Conservation (phyloP, 1,139 yeast species). For the Debaryomycetaceae sp. region DNA sequence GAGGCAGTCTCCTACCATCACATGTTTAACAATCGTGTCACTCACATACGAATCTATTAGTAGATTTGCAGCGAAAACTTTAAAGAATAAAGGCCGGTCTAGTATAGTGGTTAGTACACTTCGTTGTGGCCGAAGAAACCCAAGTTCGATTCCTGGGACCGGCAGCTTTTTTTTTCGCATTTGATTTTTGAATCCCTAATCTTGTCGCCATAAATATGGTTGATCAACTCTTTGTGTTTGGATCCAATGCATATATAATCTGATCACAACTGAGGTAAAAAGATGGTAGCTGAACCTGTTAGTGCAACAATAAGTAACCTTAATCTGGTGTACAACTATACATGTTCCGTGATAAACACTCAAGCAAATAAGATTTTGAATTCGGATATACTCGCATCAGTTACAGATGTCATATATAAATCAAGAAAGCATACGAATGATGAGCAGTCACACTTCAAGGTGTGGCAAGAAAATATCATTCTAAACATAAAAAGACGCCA, state of each 20-base stretch:
- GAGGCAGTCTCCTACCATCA: no score
- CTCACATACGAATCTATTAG: no score
- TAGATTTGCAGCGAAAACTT: not conserved
- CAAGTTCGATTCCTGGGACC: conserved; percentile 47
- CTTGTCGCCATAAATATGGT: no score
- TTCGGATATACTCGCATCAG: conserved; percentile 9
- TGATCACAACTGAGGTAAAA: not conserved
- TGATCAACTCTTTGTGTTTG: not conserved
- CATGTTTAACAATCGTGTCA: no score
- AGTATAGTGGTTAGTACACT: conserved; percentile 45
- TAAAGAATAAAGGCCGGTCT: conserved; percentile 25
- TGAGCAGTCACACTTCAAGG: not conserved
- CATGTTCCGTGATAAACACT: conserved; percentile 21
- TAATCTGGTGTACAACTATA: conserved; percentile 20
- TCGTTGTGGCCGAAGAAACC: conserved; percentile 47
- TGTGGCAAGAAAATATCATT: not conserved
- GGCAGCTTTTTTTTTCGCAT: conserved; percentile 23
- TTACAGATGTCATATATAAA: not conserved
- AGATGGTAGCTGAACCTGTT: conserved; percentile 48
- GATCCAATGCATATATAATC: not conserved
- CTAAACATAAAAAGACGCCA: not conserved
- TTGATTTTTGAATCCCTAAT: not conserved
- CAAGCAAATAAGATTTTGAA: conserved; percentile 22
- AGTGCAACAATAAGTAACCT: conserved; percentile 36
- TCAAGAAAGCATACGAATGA: not conserved